Evolutionary conservation across 495 filamentous ascomycete species (phyloP), one percentile per base, ranked within the genome.

Genomic region (Cercophora samala): DNA sequence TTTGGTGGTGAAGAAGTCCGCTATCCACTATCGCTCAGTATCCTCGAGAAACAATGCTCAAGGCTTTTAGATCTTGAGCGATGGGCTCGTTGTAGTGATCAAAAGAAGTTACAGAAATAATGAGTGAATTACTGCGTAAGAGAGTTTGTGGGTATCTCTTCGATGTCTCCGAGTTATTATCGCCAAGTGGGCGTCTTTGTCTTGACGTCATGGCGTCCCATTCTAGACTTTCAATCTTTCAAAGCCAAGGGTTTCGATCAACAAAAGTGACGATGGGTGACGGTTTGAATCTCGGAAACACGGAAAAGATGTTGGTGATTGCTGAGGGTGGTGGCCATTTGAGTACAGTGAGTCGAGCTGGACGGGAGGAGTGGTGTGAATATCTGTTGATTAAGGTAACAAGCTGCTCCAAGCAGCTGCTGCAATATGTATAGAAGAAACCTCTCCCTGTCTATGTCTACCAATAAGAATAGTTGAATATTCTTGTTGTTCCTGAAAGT

Each of bases 131-230:
- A n/a, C n/a, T n/a, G n/a, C n/a, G n/a, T n/a, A n/a, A n/a, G n/a
- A n/a, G n/a, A n/a, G n/a, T n/a, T n/a, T n/a, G n/a, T n/a, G n/a
- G n/a, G n/a, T n/a, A n/a, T n/a, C n/a, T n/a, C n/a, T n/a, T n/a
- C n/a, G 18, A 53, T 13, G 25, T 19, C 62, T 62, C 59, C 59
- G 25, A 29, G 29, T 5, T 21, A 21, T 42, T 62, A 21, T 42
- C 59, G 59, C 59, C 25, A 37, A 29, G 18, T 37, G 59, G 15
- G 11, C 19, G 13, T 11, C 1, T 56, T 23, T 56, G 22, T 56
- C 53, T 21, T 56, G 53, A 56, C 53, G 53, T 56, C 53, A 56
- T 56, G 5, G 53, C n/a, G 53, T 22, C 53, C 53, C 53, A 56
- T 56, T 23, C n/a, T 11, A 25, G 19, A 5, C 54, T 58, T 58